phyloP scores from a whole-genome alignment of 164 flowering plant species.

The Aristolochia fimbriata region DNA sequence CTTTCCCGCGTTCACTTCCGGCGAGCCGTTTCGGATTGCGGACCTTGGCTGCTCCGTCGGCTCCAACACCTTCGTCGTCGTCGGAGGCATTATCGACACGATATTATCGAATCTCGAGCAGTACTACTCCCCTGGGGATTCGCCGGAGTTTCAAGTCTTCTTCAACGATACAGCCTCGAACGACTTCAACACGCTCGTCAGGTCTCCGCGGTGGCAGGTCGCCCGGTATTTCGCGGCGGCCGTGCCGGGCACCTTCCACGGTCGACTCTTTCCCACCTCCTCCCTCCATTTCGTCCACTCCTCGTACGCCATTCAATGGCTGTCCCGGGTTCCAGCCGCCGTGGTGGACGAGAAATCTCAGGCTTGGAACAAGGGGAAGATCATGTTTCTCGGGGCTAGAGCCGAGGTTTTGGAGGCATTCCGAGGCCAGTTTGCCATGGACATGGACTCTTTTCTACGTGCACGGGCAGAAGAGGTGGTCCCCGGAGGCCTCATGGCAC shows the following conservation, averaged over 20 bases:
- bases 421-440: too few relatives aligned
- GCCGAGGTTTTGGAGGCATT: too few relatives aligned
- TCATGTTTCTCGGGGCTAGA: constrained; percentile 4
- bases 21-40: constrained; percentile 12
- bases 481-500: too few relatives aligned
- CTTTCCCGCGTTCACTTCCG: not conserved
- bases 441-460: too few relatives aligned
- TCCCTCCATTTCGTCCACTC: constrained; percentile 17
- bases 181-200: constrained; percentile 4
- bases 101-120: constrained; percentile 4
- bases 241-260: too few relatives aligned
- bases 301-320: constrained; percentile 9
- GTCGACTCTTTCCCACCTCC: constrained; percentile 8
- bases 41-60: constrained; percentile 35
- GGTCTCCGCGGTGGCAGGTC: not conserved
- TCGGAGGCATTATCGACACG: constrained; percentile 19
- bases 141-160: constrained; percentile 1
- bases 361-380: not conserved
- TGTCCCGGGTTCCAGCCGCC: too few relatives aligned
- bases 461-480: too few relatives aligned
- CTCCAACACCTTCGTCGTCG: constrained; percentile 25
- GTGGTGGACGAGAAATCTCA: too few relatives aligned
- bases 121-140: too few relatives aligned
- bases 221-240: not conserved
- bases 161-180: not conserved